Evolutionary conservation across 1,139 yeast species (phyloP).

Genomic region (Yamadazyma triangularis): DNA sequence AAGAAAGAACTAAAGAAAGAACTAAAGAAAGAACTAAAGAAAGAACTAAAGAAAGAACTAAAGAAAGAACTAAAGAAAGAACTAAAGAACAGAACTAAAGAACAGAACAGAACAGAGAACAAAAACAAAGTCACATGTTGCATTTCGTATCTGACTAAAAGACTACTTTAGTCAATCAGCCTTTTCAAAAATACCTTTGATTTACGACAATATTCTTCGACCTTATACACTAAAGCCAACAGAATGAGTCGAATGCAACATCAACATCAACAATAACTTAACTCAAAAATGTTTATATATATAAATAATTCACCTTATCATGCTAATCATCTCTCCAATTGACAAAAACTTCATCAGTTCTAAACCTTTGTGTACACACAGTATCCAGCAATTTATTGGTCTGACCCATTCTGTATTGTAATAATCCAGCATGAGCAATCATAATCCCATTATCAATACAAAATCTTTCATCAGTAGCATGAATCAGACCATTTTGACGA

Average conservation of each 20-base stretch:
- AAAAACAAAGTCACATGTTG: too few species aligned
- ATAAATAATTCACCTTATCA: background rate
- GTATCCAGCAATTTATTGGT: constrained; percentile 59
- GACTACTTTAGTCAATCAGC: too few species aligned
- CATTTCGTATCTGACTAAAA: constrained; percentile 35
- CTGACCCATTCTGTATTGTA: constrained; percentile 82
- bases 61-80: too few species aligned
- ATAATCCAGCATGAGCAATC: constrained; percentile 97
- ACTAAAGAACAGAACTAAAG: too few species aligned
- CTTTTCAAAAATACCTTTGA: constrained; percentile 18
- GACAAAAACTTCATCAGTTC: constrained; percentile 92
- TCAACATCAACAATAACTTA: too few species aligned
- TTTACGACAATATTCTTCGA: constrained; percentile 18
- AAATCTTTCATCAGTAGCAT: constrained; percentile 94
- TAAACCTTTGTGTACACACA: constrained; percentile 86
- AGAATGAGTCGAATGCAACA: too few species aligned
- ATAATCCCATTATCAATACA: constrained; percentile 97
- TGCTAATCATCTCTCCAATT: constrained; percentile 68
- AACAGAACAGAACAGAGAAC: too few species aligned
- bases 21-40: too few species aligned
- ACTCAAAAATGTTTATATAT: constrained; percentile 3
- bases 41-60: too few species aligned
- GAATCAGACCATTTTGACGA: constrained; percentile 73
- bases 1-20: too few species aligned
- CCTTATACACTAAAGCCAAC: too few species aligned